These are phyloP conservation scores for Powellomyces hirtus DNA, from an alignment of 192 early-diverging fungal genomes.

Conservation along the genomic window DNA sequence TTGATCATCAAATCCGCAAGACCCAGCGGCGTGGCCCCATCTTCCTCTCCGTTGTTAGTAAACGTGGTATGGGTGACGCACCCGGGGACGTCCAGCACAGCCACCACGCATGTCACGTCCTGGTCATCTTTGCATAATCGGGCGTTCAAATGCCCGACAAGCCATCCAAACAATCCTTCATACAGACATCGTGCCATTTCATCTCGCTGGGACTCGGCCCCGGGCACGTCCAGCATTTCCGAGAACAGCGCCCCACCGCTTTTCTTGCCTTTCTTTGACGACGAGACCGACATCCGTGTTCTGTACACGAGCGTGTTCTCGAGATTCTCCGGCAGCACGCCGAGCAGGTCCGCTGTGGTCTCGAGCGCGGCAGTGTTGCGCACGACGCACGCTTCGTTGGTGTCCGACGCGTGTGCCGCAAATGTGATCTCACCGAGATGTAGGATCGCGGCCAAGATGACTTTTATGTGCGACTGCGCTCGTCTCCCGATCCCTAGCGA, in stretches of 20 bases:
- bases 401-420: slow-evolving; percentile 35
- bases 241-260: slow-evolving; percentile 68
- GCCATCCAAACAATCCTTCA: slow-evolving; percentile 67
- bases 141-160: slow-evolving; percentile 77
- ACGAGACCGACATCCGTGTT: slow-evolving; percentile 65
- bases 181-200: slow-evolving; percentile 72
- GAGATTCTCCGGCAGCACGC: slow-evolving; percentile 62
- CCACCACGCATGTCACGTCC: slow-evolving; percentile 76
- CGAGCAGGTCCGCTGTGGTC: slow-evolving; percentile 69
- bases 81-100: slow-evolving; percentile 73
- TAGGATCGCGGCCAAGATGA: slow-evolving; percentile 74
- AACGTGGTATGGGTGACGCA: too few relatives aligned
- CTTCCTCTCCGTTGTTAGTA: too few relatives aligned
- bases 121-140: slow-evolving; percentile 68
- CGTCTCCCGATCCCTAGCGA: slow-evolving; percentile 41
- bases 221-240: slow-evolving; percentile 73
- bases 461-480: slow-evolving; percentile 65
- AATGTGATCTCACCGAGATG: slow-evolving; percentile 87
- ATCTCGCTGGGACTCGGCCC: slow-evolving; percentile 75
- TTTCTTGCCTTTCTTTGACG: too few relatives aligned
- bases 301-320: slow-evolving; percentile 67
- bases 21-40: background rate
- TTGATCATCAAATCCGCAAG: slow-evolving; percentile 48
- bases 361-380: slow-evolving; percentile 65
- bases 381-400: slow-evolving; percentile 61